Evolutionary conservation across 129 eudicot genomes (phyloP), one percentile per base, ranked within the genome.

Genomic region (Pittosporum tobira): DNA sequence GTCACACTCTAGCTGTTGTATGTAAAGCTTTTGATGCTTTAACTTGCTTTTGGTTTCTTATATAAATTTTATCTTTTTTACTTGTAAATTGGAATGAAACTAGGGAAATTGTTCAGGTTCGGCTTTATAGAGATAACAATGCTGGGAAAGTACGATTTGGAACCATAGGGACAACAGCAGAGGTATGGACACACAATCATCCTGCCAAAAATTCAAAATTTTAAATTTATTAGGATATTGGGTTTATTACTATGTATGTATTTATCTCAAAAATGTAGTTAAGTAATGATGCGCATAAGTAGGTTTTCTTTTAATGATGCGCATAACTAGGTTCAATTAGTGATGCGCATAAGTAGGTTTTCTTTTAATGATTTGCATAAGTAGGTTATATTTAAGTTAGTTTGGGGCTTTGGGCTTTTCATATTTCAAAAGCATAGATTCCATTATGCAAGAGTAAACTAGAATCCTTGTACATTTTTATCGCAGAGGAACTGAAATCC

Each of bases 1-100:
- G 88, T 62, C 68, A 74, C 61, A 87, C 85, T 23, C 76, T 93
- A 53, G 99, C 96, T n/a, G 86, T 93, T 78, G 96, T 91, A 91
- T 53, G 98, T 64, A 51, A 50, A 64, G 10, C 50, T 8, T 53
- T 18, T 14, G 27, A 36, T 58, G 16, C 29, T 31, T 23, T 16
- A n/a, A 43, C 12, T 23, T 57, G 23, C 30, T 59, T 30, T 38
- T 20, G 26, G 53, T 18, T 59, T 47, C n/a, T 34, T 6, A 24
- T 7, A 16, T 54, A 27, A 7, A 5, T 27, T 21, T 54, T 28
- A 28, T 4, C 16, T 15, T 25, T 37, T 53, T 59, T 9, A n/a
- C n/a, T 22, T 57, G 27, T 51, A 28, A 53, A 25, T 37, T 44
- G 51, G 59, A 14, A 37, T 62, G 28, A 66, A 28, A 24, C 18